Base-by-base conservation (phyloP, 1,139 yeast genomes). In the Protomyces gravidus region DNA sequence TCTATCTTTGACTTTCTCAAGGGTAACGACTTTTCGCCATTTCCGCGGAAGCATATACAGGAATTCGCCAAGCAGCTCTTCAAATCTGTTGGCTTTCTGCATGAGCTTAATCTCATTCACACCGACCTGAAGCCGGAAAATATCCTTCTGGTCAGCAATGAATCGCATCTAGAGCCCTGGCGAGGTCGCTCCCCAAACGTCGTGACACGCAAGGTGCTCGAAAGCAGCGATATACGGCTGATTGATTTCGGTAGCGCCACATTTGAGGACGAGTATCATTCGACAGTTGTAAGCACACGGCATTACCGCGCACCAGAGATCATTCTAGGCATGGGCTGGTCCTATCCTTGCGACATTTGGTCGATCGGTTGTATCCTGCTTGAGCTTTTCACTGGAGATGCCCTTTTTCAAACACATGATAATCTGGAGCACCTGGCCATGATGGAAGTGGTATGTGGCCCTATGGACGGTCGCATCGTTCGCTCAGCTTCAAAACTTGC, bases 221-320 rank as follows among this genome's bases (percentile, higher is more conserved):
- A 78, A 55, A 83, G 86, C 69, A 95, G 97, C 1, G 79, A 83
- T 64, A 88, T 92, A 57, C 90, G 88, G 70, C 81, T 92, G 45
- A 94, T 94, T 66, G 99, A 94, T 73, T 94, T 92, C 72, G 99
- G 98, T 19, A 84, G 94, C 59, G 97, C 98, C 0, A 85, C 94
- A 5, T 94, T 92, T 68, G 80, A 87, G 68, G 95, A 90, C 71
- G 98, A 94, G 73, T 90, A 87, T 70, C 99, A 94, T 74, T 84
- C 95, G 7, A 83, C 86, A 39, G 84, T 94, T 26, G 96, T 94
- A 9, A 87, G 96, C 13, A 92, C 79, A 9, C 78, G 99, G 60
- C 98, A 94, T 72, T 94, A 94, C 72, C 77, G 99, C 61, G 98
- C 98, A 0, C 98, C 98, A 0, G 99, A 94, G 71, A 89, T 94